These are phyloP conservation scores for Phanerochaete carnosa DNA, from an alignment of 768 basidiomycete species.

Conservation along the genomic window DNA sequence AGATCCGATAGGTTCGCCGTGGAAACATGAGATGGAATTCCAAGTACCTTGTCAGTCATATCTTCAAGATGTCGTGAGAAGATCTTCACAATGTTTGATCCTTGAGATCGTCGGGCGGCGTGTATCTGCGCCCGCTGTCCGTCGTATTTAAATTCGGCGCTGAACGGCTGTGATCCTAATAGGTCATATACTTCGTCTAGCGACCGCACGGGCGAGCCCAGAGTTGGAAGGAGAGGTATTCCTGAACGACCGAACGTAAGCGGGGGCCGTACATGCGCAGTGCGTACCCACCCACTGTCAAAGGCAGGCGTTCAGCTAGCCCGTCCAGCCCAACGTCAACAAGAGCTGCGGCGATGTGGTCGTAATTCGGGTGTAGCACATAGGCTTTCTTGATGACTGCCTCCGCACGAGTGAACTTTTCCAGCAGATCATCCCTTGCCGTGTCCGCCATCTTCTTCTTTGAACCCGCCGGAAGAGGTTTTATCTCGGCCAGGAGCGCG, in stretches of 20 bases:
- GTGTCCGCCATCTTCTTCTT: slow-evolving; percentile 31
- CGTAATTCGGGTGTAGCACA: slow-evolving; percentile 75
- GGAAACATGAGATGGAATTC: not conserved
- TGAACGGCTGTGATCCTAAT: slow-evolving; percentile 62
- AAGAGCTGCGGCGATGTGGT: slow-evolving; percentile 60
- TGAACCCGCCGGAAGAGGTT: slow-evolving; percentile 16
- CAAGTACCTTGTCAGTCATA: slow-evolving; percentile 79
- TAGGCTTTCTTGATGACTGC: slow-evolving; percentile 67
- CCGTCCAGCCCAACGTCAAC: slow-evolving; percentile 58
- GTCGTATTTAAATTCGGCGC: slow-evolving; percentile 91
- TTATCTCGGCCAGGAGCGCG: slow-evolving; percentile 27
- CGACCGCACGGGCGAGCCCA: slow-evolving; percentile 85
- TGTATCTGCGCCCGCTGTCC: slow-evolving; percentile 86
- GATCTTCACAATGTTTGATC: slow-evolving; percentile 46
- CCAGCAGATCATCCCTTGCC: slow-evolving; percentile 33
- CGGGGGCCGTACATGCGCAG: not conserved
- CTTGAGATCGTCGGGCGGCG: slow-evolving; percentile 34
- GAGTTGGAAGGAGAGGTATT: slow-evolving; percentile 79
- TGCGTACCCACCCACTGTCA: slow-evolving; percentile 60
- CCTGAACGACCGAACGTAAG: slow-evolving; percentile 35
- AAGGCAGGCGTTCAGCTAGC: slow-evolving; percentile 55
- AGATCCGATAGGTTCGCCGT: not conserved
- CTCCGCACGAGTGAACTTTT: slow-evolving; percentile 55
- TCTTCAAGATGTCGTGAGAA: slow-evolving; percentile 91
- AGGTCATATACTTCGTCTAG: slow-evolving; percentile 80